Percentiles rank a stretch among this genome's conserved stretches.
These are phyloP conservation scores for Pilasporangium apinafurcum DNA, from an alignment of 352 stramenopile species.

Conservation along the genomic window DNA sequence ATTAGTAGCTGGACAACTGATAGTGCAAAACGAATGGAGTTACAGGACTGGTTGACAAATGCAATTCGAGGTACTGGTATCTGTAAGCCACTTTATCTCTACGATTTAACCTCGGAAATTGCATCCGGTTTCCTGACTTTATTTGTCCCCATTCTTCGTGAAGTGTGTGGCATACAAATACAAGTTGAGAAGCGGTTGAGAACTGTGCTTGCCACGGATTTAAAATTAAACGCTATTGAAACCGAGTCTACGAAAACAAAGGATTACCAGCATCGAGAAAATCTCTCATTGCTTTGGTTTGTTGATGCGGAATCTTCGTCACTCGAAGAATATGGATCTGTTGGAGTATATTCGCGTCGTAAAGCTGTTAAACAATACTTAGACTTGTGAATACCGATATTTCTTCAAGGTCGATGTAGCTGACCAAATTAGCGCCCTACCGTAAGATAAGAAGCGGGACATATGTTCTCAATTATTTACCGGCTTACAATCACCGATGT, in stretches of 20 bases:
- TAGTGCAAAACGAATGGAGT: slow-evolving; percentile 61
- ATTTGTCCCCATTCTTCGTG: slow-evolving; percentile 46
- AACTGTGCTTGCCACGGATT: slow-evolving; percentile 56
- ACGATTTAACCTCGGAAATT: slow-evolving; percentile 56
- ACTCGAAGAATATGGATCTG: slow-evolving; percentile 33
- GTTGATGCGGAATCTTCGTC: slow-evolving; percentile 37
- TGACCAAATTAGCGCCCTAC: neutral
- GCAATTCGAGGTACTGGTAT: slow-evolving; percentile 49
- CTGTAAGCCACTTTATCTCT: slow-evolving; percentile 43
- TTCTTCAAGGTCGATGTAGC: neutral
- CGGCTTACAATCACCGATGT: slow-evolving; percentile 1
- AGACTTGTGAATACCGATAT: slow-evolving; percentile 1
- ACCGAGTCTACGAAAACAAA: slow-evolving; percentile 17
- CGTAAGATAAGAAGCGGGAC: no score
- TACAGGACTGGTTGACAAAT: slow-evolving; percentile 73
- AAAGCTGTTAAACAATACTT: slow-evolving; percentile 27
- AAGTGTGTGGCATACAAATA: slow-evolving; percentile 49
- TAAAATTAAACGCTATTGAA: slow-evolving; percentile 34
- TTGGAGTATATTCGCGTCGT: slow-evolving; percentile 20
- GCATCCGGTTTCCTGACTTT: slow-evolving; percentile 54
- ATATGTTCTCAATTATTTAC: no score
- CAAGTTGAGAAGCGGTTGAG: slow-evolving; percentile 52
- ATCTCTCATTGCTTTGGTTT: slow-evolving; percentile 44
- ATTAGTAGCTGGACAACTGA: slow-evolving; percentile 65
- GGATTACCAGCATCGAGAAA: slow-evolving; percentile 39